These are phyloP conservation scores for Phytophthora syringae DNA, from an alignment of 352 stramenopile genomes.

Conservation along the genomic window DNA sequence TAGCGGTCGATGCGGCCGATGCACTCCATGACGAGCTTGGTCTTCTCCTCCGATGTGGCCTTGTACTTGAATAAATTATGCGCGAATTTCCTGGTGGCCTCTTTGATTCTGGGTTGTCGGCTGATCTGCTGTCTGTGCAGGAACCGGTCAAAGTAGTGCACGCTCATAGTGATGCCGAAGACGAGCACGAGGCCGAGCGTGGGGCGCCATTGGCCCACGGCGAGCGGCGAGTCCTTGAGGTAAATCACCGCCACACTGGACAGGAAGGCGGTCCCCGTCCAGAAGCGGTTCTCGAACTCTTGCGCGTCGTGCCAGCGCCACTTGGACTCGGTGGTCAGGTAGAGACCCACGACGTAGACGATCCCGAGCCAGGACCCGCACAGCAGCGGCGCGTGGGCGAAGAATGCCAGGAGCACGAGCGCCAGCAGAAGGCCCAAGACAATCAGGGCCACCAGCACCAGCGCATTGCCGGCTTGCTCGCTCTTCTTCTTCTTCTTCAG, in stretches of 20 bases:
- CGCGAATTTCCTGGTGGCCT: conserved; percentile 49
- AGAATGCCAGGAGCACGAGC: conserved; percentile 83
- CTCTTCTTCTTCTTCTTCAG: conserved; percentile 28
- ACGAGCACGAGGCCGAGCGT: conserved; percentile 81
- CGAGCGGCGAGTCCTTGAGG: conserved; percentile 93
- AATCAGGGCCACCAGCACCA: conserved; percentile 77
- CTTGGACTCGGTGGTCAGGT: conserved; percentile 83
- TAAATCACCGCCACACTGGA: conserved; percentile 94
- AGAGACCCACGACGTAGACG: conserved; percentile 83
- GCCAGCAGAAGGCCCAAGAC: conserved; percentile 67
- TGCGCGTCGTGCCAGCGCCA: conserved; percentile 90
- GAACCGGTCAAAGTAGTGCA: conserved; percentile 87
- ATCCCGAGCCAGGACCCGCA: conserved; percentile 84
- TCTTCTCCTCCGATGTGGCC: conserved; percentile 82
- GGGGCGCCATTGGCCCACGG: conserved; percentile 76
- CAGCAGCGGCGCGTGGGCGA: conserved; percentile 79
- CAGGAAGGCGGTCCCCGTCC: conserved; percentile 95
- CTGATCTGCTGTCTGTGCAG: conserved; percentile 80
- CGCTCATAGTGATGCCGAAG: conserved; percentile 75
- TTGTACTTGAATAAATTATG: conserved; percentile 88
- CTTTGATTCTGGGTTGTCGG: conserved; percentile 60
- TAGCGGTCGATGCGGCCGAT: conserved; percentile 81
- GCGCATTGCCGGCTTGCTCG: conserved; percentile 59
- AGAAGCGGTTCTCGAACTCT: conserved; percentile 98
- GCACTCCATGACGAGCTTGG: conserved; percentile 74